A percentile compares a stretch with the other conserved stretches of the same genome.
phyloP scores from a whole-genome alignment of 2,329 filamentous ascomycete genomes.

The Fusarium sp. region DNA sequence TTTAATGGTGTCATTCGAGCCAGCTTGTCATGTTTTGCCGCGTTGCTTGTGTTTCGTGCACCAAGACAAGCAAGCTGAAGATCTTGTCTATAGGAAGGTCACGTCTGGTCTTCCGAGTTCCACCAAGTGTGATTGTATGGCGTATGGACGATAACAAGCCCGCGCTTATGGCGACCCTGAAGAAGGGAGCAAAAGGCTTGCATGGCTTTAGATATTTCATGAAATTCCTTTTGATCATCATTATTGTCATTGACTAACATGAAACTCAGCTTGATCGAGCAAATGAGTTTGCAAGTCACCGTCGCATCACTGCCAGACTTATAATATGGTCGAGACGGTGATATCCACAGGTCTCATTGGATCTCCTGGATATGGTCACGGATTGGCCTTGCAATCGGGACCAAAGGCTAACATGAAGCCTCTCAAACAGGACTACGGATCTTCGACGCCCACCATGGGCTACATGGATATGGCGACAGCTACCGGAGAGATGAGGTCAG shows the following conservation, averaged over 20 bases:
- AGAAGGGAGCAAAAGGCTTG: slow-evolving; percentile 17
- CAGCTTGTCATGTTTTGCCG: slow-evolving; percentile 14
- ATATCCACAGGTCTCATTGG: slow-evolving; percentile 1
- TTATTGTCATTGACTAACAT: slow-evolving; percentile 11
- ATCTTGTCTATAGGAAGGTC: slow-evolving; percentile 14
- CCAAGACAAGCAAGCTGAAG: slow-evolving; percentile 19
- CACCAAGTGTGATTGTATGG: slow-evolving; percentile 25
- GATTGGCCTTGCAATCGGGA: slow-evolving; percentile 1
- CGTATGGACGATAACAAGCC: slow-evolving; percentile 9
- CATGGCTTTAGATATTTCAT: background rate
- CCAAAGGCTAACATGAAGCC: slow-evolving; percentile 34
- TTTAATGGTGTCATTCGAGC: slow-evolving; percentile 22
- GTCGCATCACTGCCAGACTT: background rate
- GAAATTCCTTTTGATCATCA: background rate
- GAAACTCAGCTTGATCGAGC: background rate
- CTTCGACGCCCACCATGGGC: slow-evolving; percentile 62
- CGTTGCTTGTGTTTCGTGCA: slow-evolving; percentile 22
- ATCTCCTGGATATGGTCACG: slow-evolving; percentile 2
- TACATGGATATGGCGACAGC: slow-evolving; percentile 62
- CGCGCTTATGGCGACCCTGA: slow-evolving; percentile 13
- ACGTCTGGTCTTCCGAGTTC: slow-evolving; percentile 20
- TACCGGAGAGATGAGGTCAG: slow-evolving; percentile 64
- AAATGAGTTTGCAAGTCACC: background rate
- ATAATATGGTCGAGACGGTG: background rate
- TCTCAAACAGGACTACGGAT: slow-evolving; percentile 62